phyloP scores from a whole-genome alignment of 345 rosid species.

The Euphorbia lathyris region DNA sequence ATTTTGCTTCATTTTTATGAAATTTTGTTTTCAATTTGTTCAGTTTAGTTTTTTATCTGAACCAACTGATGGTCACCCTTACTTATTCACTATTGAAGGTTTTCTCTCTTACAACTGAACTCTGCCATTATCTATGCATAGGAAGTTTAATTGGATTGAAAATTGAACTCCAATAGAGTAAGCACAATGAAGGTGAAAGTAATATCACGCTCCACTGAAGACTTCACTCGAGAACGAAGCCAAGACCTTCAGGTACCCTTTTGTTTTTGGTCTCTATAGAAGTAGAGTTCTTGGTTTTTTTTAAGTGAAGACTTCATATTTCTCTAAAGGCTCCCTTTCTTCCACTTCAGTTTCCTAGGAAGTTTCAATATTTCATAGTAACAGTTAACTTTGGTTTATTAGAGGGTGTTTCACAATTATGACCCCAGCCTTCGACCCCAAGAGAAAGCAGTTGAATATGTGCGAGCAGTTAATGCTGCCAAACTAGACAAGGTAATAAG shows the following conservation, averaged over 20 bases:
- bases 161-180: neutral
- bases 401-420: conserved; percentile 87
- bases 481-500: conserved; percentile 74
- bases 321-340: neutral
- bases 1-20: too few relatives aligned
- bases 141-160: neutral
- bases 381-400: conserved; percentile 7
- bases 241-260: conserved; percentile 77
- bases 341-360: neutral
- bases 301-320: neutral
- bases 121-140: neutral
- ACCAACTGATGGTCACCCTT: too few relatives aligned
- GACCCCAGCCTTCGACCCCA: conserved; percentile 77
- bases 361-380: neutral
- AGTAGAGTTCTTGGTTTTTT: neutral
- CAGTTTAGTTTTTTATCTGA: too few relatives aligned
- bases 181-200: conserved; percentile 68
- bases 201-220: conserved; percentile 79
- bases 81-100: too few relatives aligned
- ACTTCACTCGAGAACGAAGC: conserved; percentile 94
- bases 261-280: neutral
- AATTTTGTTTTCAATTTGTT: too few relatives aligned
- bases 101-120: neutral
- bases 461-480: conserved; percentile 86
- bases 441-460: conserved; percentile 86